Evolutionary conservation across 1,139 yeast genomes (phyloP).

Genomic region (Arxiozyma telluris): DNA sequence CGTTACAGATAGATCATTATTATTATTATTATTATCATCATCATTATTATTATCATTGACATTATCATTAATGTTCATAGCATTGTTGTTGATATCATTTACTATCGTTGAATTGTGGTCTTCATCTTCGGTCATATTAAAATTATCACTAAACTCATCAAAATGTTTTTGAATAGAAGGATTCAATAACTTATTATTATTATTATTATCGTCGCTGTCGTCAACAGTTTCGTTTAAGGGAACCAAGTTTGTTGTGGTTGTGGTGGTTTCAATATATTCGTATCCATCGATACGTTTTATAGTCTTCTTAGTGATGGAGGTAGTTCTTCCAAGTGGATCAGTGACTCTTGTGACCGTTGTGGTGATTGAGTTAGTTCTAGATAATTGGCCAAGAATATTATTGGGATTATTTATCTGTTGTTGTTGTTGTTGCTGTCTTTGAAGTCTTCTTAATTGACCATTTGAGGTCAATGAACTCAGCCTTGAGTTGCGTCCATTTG

Average conservation of each 20-base stretch:
- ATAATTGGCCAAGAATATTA: slow-evolving; percentile 2
- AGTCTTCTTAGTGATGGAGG: slow-evolving; percentile 27
- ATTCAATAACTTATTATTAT: neutral
- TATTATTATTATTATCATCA: neutral
- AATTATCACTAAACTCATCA: slow-evolving; percentile 27
- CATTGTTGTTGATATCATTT: neutral
- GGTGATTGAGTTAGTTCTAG: slow-evolving; percentile 26
- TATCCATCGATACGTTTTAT: slow-evolving; percentile 26
- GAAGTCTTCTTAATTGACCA: slow-evolving; percentile 3
- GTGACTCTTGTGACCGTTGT: slow-evolving; percentile 26
- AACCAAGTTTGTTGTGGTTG: slow-evolving; percentile 21
- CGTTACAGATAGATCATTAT: neutral
- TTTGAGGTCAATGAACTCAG: slow-evolving; percentile 8
- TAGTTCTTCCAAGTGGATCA: slow-evolving; percentile 28
- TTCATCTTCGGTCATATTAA: slow-evolving; percentile 14
- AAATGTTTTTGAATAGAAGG: slow-evolving; percentile 19
- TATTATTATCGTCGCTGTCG: neutral
- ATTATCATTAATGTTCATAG: neutral
- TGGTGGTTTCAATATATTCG: slow-evolving; percentile 28
- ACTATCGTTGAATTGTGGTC: neutral
- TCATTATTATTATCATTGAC: neutral
- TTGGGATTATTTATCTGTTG: neutral
- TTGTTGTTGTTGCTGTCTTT: neutral
- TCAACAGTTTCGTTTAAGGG: slow-evolving; percentile 10
- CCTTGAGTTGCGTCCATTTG: slow-evolving; percentile 1